Conservation (phyloP, 345 rosid genomes). For the Excoecaria cochinchinensis region DNA sequence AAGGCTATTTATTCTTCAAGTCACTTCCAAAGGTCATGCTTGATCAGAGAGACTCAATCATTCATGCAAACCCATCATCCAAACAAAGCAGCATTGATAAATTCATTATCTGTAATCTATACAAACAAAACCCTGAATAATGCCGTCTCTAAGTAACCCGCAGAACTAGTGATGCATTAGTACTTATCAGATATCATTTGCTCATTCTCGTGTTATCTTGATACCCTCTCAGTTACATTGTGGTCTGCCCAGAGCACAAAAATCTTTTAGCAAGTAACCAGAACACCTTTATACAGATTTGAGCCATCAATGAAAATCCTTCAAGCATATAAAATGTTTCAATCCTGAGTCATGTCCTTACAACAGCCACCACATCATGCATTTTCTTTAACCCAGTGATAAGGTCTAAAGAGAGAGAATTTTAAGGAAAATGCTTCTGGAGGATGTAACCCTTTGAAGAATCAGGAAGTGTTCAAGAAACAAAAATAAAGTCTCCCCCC, state of each 20-base stretch:
- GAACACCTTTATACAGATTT: not conserved
- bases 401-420: not conserved
- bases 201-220: not conserved
- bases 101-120: not conserved
- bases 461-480: not conserved
- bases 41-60: not conserved
- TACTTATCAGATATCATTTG: not conserved
- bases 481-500: not conserved
- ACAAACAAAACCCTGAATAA: not conserved
- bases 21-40: not conserved
- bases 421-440: not conserved
- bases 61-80: not conserved
- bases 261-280: not conserved
- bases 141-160: not conserved
- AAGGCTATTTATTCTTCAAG: not conserved
- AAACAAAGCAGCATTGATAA: not conserved
- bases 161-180: not conserved
- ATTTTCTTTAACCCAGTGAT: not conserved
- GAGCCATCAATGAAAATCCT: not conserved
- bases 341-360: not conserved
- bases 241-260: not conserved
- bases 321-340: constrained; percentile 1
- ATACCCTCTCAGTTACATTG: not conserved
- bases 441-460: not conserved
- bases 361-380: not conserved